Evolutionary conservation across 2,329 filamentous ascomycete genomes (phyloP).

Genomic region (Alternaria arborescens): DNA sequence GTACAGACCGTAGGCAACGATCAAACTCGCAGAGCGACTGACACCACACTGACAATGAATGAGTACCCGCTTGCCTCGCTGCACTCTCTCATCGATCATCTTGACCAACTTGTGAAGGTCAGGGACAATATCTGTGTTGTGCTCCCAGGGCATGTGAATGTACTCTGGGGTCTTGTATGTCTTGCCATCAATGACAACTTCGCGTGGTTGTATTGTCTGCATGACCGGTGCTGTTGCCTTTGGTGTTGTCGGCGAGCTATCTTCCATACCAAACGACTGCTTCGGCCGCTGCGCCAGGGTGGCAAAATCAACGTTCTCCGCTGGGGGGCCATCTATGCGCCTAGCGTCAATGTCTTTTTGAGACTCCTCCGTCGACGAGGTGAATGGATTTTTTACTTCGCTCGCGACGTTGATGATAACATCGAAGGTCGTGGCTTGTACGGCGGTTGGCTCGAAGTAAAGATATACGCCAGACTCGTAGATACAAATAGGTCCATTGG

Average conservation of each 20-base stretch:
- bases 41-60: conserved; percentile 88
- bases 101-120: conserved; percentile 80
- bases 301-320: conserved; percentile 49
- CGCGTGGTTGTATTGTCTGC: conserved; percentile 37
- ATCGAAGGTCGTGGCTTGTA: conserved; percentile 80
- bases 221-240: conserved; percentile 61
- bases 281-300: conserved; percentile 39
- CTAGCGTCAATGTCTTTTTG: conserved; percentile 49
- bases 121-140: conserved; percentile 84
- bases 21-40: conserved; percentile 83
- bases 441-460: conserved; percentile 80
- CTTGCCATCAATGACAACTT: conserved; percentile 37
- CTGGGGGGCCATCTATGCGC: conserved; percentile 46
- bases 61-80: conserved; percentile 78
- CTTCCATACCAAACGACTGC: conserved; percentile 39
- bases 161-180: conserved; percentile 71
- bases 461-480: conserved; percentile 80
- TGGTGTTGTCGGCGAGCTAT: conserved; percentile 59
- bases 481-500: conserved; percentile 81
- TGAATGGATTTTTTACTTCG: conserved; percentile 81
- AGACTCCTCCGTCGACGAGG: conserved; percentile 37
- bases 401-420: conserved; percentile 86
- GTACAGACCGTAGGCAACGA: conserved; percentile 86
- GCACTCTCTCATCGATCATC: conserved; percentile 75
- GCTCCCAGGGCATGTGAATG: conserved; percentile 87